Conservation (phyloP, 2,329 filamentous ascomycete species). For the Colletotrichum limetticola region DNA sequence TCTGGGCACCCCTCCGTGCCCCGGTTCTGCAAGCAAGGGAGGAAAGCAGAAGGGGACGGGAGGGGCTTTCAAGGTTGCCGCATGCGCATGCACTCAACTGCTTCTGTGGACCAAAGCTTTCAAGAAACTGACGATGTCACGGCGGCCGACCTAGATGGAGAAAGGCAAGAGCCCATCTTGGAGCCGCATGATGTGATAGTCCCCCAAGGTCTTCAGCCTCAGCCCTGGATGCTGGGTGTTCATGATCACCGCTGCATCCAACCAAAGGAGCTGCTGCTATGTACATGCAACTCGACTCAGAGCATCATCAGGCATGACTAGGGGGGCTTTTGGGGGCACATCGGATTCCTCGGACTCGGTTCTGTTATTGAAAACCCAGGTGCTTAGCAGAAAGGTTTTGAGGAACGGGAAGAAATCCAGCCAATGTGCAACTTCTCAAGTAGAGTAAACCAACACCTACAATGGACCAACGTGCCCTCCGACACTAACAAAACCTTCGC, state of each 20-base stretch:
- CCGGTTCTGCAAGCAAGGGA: not conserved
- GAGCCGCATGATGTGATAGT: not conserved
- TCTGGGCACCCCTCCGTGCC: not conserved
- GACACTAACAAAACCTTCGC: not conserved
- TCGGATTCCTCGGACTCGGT: not conserved
- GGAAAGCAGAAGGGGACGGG: not conserved
- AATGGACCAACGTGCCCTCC: too few species aligned
- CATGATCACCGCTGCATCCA: not conserved
- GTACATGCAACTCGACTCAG: too few species aligned
- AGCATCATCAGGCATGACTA: not conserved
- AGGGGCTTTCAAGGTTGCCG: not conserved
- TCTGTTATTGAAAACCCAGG: not conserved
- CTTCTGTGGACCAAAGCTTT: not conserved
- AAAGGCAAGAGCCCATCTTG: not conserved
- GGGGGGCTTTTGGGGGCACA: not conserved
- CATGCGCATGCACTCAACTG: not conserved
- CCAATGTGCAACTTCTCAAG: not conserved
- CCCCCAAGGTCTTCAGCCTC: too few species aligned
- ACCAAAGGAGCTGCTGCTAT: not conserved
- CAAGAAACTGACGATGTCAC: not conserved
- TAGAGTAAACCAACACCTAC: not conserved
- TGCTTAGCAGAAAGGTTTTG: not conserved
- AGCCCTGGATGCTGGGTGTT: not conserved
- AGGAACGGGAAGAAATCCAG: not conserved
- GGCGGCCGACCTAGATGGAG: not conserved